Base-by-base conservation (phyloP, 345 rosid genomes). In the Eucalyptus tenuipes region DNA sequence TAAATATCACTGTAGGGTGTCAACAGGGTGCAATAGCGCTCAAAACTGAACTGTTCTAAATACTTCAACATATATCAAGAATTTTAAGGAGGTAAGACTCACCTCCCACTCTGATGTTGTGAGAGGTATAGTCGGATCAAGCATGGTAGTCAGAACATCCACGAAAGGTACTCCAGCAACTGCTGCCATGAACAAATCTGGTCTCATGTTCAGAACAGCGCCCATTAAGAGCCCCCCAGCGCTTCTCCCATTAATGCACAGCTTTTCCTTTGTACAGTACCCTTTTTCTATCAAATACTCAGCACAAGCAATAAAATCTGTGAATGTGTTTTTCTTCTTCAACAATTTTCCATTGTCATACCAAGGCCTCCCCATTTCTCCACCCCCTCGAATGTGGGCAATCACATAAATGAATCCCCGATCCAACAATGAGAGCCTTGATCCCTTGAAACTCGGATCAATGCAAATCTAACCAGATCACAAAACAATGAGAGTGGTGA, bases 21-120 rank as follows among this genome's bases (percentile, higher is more conserved):
- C 82, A 37, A 37, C 15, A 75, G 45, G 82, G 82, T 75, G 45
- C 82, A 75, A 10, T 37, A 37, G 14, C 47, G 7, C 87, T 50
- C 29, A 86, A 49, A 37, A 86, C 87, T 86, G 24, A 49, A 86
- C 86, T 31, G 44, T 49, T n/a, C 64, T 50, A 29, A 33, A 50
- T 86, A 52, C 55, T 22, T 45, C 16, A 27, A 50, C 45, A 50
- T 13, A 47, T 49, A 49, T 15, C 55, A 29, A 86, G 44, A 86
- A 20, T 31, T 86, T 86, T 33, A 42, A 20, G 37, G 29, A 31
- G 71, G 71, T 61, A 87, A 50, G 90, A 20, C 59, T 55, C 89
- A 96, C 99, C 99, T 98, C 98, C 99, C 99, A 98, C 94, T 98
- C 99, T 50, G 98, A 91, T 89, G 99, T 98, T 27, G 99, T 98